Evolutionary conservation across 1,284 basidiomycete species (phyloP).

Genomic region (Tilletia horrida): DNA sequence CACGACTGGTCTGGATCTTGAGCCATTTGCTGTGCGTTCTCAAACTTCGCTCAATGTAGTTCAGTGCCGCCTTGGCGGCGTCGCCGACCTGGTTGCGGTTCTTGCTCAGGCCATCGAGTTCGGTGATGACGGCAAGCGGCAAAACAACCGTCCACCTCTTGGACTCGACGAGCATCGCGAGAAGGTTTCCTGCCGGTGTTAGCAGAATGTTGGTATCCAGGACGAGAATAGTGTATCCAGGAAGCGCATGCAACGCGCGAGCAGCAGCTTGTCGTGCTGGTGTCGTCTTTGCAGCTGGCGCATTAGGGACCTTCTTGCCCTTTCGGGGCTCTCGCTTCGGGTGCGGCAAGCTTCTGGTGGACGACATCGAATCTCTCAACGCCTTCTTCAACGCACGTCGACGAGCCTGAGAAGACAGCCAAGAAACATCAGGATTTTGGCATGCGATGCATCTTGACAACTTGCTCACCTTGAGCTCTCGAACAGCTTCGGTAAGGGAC

Average conservation of each 20-base stretch:
- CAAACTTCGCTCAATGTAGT: slow-evolving; percentile 71
- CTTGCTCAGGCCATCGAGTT: slow-evolving; percentile 80
- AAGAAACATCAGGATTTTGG: neutral
- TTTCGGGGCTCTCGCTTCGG: slow-evolving; percentile 19
- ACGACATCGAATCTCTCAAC: slow-evolving; percentile 47
- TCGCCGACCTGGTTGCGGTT: slow-evolving; percentile 64
- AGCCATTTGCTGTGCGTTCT: slow-evolving; percentile 71
- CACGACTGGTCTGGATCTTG: slow-evolving; percentile 90
- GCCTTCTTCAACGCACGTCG: slow-evolving; percentile 65
- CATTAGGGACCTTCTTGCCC: slow-evolving; percentile 9
- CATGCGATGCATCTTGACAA: neutral
- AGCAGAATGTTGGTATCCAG: slow-evolving; percentile 85
- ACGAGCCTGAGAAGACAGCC: slow-evolving; percentile 61
- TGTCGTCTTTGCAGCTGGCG: neutral
- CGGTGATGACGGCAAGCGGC: slow-evolving; percentile 77
- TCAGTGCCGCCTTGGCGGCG: slow-evolving; percentile 67
- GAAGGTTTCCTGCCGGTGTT: slow-evolving; percentile 28
- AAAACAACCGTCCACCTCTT: slow-evolving; percentile 81
- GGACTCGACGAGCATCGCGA: slow-evolving; percentile 69
- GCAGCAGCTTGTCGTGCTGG: neutral
- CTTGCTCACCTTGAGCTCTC: slow-evolving; percentile 68
- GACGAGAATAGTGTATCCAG: slow-evolving; percentile 85
- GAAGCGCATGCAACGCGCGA: slow-evolving; percentile 60
- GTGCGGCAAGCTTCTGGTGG: slow-evolving; percentile 27
- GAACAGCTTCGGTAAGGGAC: slow-evolving; percentile 68